Evolutionary conservation across 441 rosid species (phyloP), one percentile per base, ranked within the genome.

Genomic region (Populus hybrid): DNA sequence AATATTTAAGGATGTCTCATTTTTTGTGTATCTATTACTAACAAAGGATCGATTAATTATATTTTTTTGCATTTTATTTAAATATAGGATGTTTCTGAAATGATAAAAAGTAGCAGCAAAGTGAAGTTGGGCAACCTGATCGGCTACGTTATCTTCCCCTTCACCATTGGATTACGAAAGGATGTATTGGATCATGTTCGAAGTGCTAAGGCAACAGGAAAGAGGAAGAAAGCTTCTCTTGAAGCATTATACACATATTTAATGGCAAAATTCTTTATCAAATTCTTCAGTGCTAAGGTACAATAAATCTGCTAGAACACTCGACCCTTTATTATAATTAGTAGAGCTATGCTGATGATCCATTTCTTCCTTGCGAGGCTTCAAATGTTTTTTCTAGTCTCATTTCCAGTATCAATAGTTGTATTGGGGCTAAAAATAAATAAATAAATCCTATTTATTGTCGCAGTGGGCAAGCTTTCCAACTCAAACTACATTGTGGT

Each of bases 251-350:
- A 1, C 79, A 81, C 81, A 57, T 81, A 72, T 80, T 79, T 75
- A 67, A 75, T 87, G 77, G 78, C 83, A 11, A 79, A 81, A 42
- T 36, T 74, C 0, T 30, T 78, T 73, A 83, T 84, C 78, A 81
- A 85, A 69, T 77, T 83, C 67, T 82, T 86, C 21, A 89, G 90
- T 30, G 35, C 72, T 59, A 85, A 80, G 89, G 85, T 81, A 73
- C 0, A n/a, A 64, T 30, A 0, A 35, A 50, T 32, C 26, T 50
- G 21, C 6, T 12, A 5, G 10, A 40, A 75, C 11, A 28, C 1
- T 2, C 10, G 0, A 46, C 5, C 0, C 6, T 46, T 46, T 46
- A 46, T 1, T 1, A 26, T 26, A 1, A 26, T 46, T 9, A 38
- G 42, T 9, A 38, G 11, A 38, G 42, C 11, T 38, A 38, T n/a